phyloP scores from a whole-genome alignment of 257 asterid species.

The Solanum verrucosum region DNA sequence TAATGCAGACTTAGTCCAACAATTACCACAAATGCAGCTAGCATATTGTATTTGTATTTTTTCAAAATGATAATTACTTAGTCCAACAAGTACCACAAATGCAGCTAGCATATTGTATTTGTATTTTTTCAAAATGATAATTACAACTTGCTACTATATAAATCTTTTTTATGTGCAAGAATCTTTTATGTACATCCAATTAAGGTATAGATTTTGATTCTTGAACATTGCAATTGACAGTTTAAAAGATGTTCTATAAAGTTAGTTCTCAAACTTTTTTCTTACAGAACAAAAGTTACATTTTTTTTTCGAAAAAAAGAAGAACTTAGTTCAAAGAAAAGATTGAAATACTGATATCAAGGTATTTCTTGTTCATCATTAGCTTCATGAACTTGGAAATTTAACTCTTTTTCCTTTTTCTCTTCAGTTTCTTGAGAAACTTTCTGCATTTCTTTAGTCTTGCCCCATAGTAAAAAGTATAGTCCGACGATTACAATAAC shows the following conservation, averaged over 20 bases:
- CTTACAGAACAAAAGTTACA: background rate
- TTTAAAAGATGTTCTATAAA: background rate
- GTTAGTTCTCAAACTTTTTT: background rate
- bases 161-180: background rate
- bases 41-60: background rate
- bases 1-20: background rate
- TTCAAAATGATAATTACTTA: background rate
- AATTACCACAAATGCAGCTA: background rate
- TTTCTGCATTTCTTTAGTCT: conserved; percentile 37
- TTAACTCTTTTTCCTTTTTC: background rate
- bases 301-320: background rate
- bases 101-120: background rate
- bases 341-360: background rate
- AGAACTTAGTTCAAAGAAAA: background rate
- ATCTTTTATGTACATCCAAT: background rate
- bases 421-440: conserved; percentile 3
- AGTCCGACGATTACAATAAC: conserved; percentile 42
- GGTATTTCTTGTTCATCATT: background rate
- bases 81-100: background rate
- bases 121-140: background rate
- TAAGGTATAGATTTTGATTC: background rate
- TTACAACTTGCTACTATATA: background rate
- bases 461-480: conserved; percentile 73
- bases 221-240: background rate
- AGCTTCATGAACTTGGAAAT: background rate